phyloP scores from a whole-genome alignment of 2,329 filamentous ascomycete genomes.

The Lasiodiplodia gonubiensis region DNA sequence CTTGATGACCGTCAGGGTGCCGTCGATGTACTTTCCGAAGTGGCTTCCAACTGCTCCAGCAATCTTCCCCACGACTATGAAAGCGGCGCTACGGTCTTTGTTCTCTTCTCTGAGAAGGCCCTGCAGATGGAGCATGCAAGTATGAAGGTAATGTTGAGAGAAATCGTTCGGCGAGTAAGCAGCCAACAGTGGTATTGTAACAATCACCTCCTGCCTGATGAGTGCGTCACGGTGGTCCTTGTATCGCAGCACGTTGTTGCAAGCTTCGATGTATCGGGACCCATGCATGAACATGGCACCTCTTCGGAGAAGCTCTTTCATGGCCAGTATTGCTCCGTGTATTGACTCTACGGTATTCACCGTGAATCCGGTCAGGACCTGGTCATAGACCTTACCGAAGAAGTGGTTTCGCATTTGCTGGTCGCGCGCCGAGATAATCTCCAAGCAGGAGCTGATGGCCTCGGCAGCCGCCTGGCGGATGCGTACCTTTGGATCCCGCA shows the following conservation, averaged over 20 bases:
- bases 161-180: conserved; percentile 93
- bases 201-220: conserved; percentile 86
- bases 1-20: conserved; percentile 89
- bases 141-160: conserved; percentile 82
- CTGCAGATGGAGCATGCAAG: conserved; percentile 96
- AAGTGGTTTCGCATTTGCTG: conserved; percentile 83
- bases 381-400: conserved; percentile 90
- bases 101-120: conserved; percentile 87
- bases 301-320: conserved; percentile 91
- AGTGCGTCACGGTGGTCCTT: conserved; percentile 90
- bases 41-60: conserved; percentile 95
- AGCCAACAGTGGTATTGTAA: conserved; percentile 89
- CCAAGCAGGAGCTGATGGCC: conserved; percentile 92
- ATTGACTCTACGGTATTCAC: conserved; percentile 82
- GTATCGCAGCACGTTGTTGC: conserved; percentile 88
- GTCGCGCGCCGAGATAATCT: conserved; percentile 93
- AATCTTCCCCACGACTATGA: conserved; percentile 93
- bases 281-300: conserved; percentile 99
- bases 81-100: conserved; percentile 91
- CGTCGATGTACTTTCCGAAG: conserved; percentile 93
- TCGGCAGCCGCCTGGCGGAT: conserved; percentile 92
- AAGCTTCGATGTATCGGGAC: conserved; percentile 82
- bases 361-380: conserved; percentile 78
- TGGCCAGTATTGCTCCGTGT: conserved; percentile 90
- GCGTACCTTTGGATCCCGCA: conserved; percentile 86